Evolutionary conservation across 129 eudicot genomes (phyloP).

Genomic region (Logfia minima): DNA sequence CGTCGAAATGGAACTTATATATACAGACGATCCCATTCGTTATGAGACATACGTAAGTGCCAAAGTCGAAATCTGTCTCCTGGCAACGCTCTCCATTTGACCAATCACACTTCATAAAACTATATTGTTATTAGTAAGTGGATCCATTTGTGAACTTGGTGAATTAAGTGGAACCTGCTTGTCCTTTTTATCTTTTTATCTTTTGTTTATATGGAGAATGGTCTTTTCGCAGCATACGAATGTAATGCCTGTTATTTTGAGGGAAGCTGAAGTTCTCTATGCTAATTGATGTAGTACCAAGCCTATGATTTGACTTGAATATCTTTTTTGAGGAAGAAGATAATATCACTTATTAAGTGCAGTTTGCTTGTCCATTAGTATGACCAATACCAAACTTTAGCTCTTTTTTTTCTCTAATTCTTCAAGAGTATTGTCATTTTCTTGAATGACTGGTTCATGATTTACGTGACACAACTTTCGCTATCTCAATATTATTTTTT

Average conservation of each 20-base stretch:
- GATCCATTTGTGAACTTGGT: slow-evolving; percentile 30
- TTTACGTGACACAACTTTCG: neutral
- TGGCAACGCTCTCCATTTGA: slow-evolving; percentile 21
- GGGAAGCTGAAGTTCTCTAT: slow-evolving; percentile 11
- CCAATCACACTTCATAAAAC: slow-evolving; percentile 27
- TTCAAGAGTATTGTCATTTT: slow-evolving; percentile 9
- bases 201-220: slow-evolving; percentile 27
- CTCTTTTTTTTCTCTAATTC: neutral
- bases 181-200: slow-evolving; percentile 20
- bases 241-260: slow-evolving; percentile 22
- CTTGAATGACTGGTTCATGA: neutral
- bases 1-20: slow-evolving; percentile 34
- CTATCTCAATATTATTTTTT: neutral
- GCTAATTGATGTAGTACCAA: neutral
- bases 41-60: slow-evolving; percentile 35
- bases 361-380: neutral
- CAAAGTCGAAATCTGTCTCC: slow-evolving; percentile 37
- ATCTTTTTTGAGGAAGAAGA: slow-evolving; percentile 8
- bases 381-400: slow-evolving; percentile 20
- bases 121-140: slow-evolving; percentile 16
- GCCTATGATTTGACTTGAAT: slow-evolving; percentile 23
- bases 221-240: slow-evolving; percentile 36
- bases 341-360: slow-evolving; percentile 8
- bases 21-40: slow-evolving; percentile 26
- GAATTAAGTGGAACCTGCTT: slow-evolving; percentile 40